Conservation (phyloP, 768 basidiomycete genomes). For the Russula compacta region DNA sequence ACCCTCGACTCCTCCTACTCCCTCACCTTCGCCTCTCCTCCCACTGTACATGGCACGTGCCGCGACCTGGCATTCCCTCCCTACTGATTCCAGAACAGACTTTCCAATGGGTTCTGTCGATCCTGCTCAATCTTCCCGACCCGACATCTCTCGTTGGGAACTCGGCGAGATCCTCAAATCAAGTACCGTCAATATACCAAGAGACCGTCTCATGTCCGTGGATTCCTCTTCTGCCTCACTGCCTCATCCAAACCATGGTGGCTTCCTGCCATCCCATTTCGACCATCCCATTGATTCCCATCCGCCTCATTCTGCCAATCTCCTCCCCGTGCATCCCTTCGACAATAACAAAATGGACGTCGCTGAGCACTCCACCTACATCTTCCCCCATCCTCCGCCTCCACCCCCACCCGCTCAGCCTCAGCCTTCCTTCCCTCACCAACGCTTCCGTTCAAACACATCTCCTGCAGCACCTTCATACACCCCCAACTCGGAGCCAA, state of each 20-base stretch:
- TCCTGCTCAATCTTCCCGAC: constrained; percentile 31
- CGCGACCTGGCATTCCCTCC: constrained; percentile 15
- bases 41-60: constrained; percentile 11
- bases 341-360: constrained; percentile 47
- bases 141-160: constrained; percentile 32
- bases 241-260: constrained; percentile 36
- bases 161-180: constrained; percentile 39
- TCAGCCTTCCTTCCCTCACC: constrained; percentile 37
- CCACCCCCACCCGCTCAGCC: background rate
- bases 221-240: constrained; percentile 37
- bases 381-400: constrained; percentile 40
- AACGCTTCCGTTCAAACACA: constrained; percentile 63
- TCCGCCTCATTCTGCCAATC: constrained; percentile 27
- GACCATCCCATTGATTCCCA: constrained; percentile 27
- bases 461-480: constrained; percentile 56
- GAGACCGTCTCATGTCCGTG: constrained; percentile 32
- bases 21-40: constrained; percentile 2
- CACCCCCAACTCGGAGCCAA: constrained; percentile 42
- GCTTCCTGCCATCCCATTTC: constrained; percentile 40
- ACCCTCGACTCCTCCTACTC: background rate
- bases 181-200: constrained; percentile 24
- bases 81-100: constrained; percentile 22
- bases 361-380: constrained; percentile 49
- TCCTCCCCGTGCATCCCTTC: constrained; percentile 34
- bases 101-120: constrained; percentile 16